Evolutionary conservation across 192 early-diverging fungal genomes (phyloP), one percentile per base, ranked within the genome.

Genomic region (Coemansia sp.): DNA sequence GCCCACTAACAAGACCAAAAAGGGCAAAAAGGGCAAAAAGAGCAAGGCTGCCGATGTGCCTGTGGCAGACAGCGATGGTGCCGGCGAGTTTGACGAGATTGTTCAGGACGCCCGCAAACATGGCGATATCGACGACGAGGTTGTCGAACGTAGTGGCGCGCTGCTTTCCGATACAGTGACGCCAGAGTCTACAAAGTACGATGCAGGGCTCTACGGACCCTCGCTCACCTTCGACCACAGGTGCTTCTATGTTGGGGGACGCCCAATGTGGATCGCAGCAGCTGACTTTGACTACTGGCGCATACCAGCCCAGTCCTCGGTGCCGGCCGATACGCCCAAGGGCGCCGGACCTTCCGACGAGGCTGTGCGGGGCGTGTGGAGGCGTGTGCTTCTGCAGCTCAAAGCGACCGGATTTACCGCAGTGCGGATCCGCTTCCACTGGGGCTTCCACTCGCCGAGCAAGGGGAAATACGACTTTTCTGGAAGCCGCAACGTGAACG

Each of bases 241-340:
- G 61, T 79, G 86, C 22, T 79, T 95, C 59, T 79, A 81, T 36
- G 79, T 95, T 27, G 61, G 87, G 62, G 91, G 91, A 17, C 81
- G 70, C 36, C 87, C 86, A 0, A 82, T 79, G 1, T 68, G 87
- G 57, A 74, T 95, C 27, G 72, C 89, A 45, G 84, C 84, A 14
- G 87, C 89, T 2, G 93, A 95, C 70, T 95, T 95, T 70, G 91
- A 93, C 68, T 93, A 93, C 67, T 95, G 91, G 91, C 84, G 91
- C 27, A 60, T 93, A 13, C 91, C 91, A 0, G 86, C 89, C 4
- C 57, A 31, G 33, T 47, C 59, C 17, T 20, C 47, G 33, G 40
- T 7, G 44, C 47, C 47, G 22, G 55, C 56, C 7, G 47, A 53
- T 23, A 42, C 11, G 4, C 17, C 7, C 25, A 47, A 25, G 19